Conservation (phyloP, 2,329 filamentous ascomycete genomes). For the Aspergillus bombycis region DNA sequence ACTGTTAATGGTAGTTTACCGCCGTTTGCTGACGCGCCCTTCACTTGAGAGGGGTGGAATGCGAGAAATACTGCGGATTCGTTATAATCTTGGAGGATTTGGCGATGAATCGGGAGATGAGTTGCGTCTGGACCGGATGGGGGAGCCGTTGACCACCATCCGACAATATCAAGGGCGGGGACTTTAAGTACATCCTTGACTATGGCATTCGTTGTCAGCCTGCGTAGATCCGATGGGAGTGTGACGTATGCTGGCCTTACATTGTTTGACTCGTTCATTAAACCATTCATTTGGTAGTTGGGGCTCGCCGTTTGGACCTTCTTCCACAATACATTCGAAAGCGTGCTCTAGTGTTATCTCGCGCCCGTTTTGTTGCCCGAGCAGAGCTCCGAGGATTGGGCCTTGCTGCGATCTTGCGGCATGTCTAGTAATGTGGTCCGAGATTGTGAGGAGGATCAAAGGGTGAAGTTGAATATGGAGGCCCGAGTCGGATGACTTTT, state of each 20-base stretch:
- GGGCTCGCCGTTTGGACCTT: conserved; percentile 58
- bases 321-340: conserved; percentile 73
- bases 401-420: conserved; percentile 74
- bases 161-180: conserved; percentile 81
- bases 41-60: conserved; percentile 71
- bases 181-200: conserved; percentile 88
- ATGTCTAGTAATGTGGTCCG: conserved; percentile 93
- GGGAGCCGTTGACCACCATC: conserved; percentile 84
- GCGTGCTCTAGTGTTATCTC: conserved; percentile 91
- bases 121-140: conserved; percentile 68
- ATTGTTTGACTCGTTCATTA: conserved; percentile 76
- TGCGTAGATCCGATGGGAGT: not conserved
- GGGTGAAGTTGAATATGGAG: conserved; percentile 86
- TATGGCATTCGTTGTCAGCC: conserved; percentile 43
- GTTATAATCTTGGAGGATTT: conserved; percentile 74
- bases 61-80: conserved; percentile 86
- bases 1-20: conserved; percentile 87
- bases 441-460: conserved; percentile 92
- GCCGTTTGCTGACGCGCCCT: conserved; percentile 59
- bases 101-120: conserved; percentile 74
- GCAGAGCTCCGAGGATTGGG: conserved; percentile 81
- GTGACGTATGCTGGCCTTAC: conserved; percentile 54
- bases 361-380: conserved; percentile 88
- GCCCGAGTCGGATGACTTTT: conserved; percentile 70
- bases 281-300: conserved; percentile 74